Evolutionary conservation across 441 rosid species (phyloP).

Genomic region (Gossypium schwendimanii): DNA sequence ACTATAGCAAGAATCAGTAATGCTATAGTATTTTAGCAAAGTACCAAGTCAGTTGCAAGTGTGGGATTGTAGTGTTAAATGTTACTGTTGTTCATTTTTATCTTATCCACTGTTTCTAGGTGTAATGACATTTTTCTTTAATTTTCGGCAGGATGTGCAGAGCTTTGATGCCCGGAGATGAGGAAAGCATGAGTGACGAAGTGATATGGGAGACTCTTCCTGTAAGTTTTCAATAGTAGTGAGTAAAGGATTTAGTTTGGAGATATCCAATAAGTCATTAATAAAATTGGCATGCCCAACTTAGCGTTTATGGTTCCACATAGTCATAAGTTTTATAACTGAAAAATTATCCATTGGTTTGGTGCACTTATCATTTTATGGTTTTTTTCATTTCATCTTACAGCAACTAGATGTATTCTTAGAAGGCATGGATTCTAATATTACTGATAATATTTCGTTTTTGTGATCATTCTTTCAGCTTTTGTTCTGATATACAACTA

Average conservation of each 20-base stretch:
- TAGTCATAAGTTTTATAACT: not conserved
- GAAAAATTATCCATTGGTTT: not conserved
- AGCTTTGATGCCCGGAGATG: slow-evolving; percentile 92
- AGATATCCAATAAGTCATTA: not conserved
- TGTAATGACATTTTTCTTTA: slow-evolving; percentile 4
- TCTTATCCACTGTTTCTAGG: not conserved
- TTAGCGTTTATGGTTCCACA: not conserved
- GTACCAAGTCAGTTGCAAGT: not conserved
- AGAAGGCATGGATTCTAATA: too few species aligned
- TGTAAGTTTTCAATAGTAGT: slow-evolving; percentile 28
- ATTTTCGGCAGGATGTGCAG: slow-evolving; percentile 64
- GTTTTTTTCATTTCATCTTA: too few species aligned
- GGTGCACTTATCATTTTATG: too few species aligned
- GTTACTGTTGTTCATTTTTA: not conserved
- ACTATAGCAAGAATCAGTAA: not conserved
- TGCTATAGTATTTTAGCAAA: not conserved
- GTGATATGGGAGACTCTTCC: slow-evolving; percentile 75
- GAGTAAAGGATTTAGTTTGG: not conserved
- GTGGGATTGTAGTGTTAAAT: not conserved
- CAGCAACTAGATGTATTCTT: too few species aligned
- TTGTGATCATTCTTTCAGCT: too few species aligned
- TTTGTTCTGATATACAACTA: too few species aligned
- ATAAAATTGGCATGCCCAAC: not conserved
- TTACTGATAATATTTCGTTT: too few species aligned
- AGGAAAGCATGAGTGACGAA: slow-evolving; percentile 74